Conservation (phyloP, 768 basidiomycete species). For the Peribolospora kevripleyi region DNA sequence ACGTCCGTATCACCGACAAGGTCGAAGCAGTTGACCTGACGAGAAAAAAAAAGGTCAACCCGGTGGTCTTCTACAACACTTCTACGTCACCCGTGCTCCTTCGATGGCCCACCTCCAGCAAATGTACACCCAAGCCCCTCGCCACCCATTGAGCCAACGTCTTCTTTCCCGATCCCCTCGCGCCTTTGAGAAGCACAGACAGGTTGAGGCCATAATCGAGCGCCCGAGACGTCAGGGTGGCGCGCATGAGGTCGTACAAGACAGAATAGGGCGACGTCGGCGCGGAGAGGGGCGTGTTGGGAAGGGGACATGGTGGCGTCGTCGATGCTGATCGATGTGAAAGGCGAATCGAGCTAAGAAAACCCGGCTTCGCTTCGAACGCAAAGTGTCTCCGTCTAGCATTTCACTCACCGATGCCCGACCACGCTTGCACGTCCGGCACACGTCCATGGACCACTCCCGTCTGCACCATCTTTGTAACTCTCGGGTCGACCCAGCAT, state of each 20-base stretch:
- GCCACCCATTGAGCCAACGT: conserved; percentile 28
- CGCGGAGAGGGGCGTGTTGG: not conserved
- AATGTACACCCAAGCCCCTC: conserved; percentile 40
- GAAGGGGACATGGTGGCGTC: not conserved
- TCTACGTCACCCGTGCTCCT: not conserved
- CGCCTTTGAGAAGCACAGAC: conserved; percentile 52
- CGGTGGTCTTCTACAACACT: not conserved
- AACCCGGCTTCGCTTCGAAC: not conserved
- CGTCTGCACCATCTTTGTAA: conserved; percentile 53
- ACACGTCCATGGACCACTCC: conserved; percentile 47
- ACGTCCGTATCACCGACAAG: conserved; percentile 49
- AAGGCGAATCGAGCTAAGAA: not conserved
- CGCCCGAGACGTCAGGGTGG: conserved; percentile 34
- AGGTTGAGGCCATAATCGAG: conserved; percentile 39
- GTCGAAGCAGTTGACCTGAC: conserved; percentile 64
- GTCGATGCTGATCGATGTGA: not conserved
- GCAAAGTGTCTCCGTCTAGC: too few relatives aligned
- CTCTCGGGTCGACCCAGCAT: conserved; percentile 50
- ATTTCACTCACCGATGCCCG: conserved; percentile 29
- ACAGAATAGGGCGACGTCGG: not conserved
- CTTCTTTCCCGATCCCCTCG: conserved; percentile 58
- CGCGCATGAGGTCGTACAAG: conserved; percentile 34
- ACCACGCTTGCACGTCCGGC: conserved; percentile 30
- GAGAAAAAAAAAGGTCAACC: not conserved
- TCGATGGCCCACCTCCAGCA: conserved; percentile 37